Evolutionary conservation across 257 asterid genomes (phyloP), one percentile per base, ranked within the genome.

Genomic region (Scutellaria galericulata): DNA sequence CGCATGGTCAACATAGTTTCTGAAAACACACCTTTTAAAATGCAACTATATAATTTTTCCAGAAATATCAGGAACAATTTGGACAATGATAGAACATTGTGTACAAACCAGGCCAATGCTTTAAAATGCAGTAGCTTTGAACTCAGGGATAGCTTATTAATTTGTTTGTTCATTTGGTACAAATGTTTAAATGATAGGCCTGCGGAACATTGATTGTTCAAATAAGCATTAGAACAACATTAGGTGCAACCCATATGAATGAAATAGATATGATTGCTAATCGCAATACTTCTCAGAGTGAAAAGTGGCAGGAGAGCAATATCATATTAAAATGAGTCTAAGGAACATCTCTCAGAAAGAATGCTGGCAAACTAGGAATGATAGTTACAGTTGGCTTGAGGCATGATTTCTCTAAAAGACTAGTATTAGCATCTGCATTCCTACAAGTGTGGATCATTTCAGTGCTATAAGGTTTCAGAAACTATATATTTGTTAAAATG

Each of bases 51-150:
- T 18, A 41, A 7, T 8, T 4, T 61, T 22, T 61, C 41, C 62
- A 14, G 27, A 54, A 39, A 47, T 52, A 59, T 73, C 69, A 62
- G 42, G 69, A 66, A 62, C 48, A 62, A 62, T 5, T 20, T 44
- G 27, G 64, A 61, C 71, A 65, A 13, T 15, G 45, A 59, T 0
- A 58, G 59, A 64, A 27, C 11, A 41, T 12, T 10, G 18, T 46
- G 31, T 44, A 13, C 22, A 15, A 64, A 58, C 57, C 54, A 52
- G 40, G 18, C 6, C 40, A 14, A 58, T 14, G 15, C 3, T 65
- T 5, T 56, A 70, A 68, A 64, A 58, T 79, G 68, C 75, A 70
- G 59, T 54, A 51, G 70, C 72, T 20, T 57, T 5, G 8, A 58
- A 75, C n/a, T 58, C 14, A 74, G 11, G 15, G 44, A 40, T 59